Base-by-base conservation (phyloP, 768 basidiomycete species). In the Phylloporus sp. region DNA sequence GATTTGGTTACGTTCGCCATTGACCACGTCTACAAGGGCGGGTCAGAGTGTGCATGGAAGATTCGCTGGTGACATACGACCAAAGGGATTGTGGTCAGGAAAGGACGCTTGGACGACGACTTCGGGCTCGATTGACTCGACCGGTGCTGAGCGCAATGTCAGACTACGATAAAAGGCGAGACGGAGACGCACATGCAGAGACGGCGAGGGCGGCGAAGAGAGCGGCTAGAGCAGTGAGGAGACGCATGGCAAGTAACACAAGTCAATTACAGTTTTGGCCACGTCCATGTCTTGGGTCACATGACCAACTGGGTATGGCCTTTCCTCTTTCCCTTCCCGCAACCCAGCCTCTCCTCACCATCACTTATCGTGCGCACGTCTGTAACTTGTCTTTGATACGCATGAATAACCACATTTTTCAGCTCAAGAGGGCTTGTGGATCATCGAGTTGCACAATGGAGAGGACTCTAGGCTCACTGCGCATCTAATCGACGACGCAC, bases 371-470 rank as follows among this genome's bases (percentile, higher is more conserved):
- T 87, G 59, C 39, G 73, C 57, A 20, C 23, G 31, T 43, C 39
- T 28, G 7, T 17, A 28, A 26, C 9, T 34, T 11, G 17, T 18
- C 37, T 22, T 31, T 2, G 26, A 28, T 52, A 9, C 27, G 27
- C n/a, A 17, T 20, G 8, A 50, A 15, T 43, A 20, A 37, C 7
- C 17, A 4, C 8, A 8, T 2, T 50, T 20, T 27, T 8, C 31
- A 48, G 51, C 46, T 26, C 54, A 88, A 84, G 62, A 75, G 4
- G 69, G 70, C 3, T 52, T 85, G 31, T 92, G 88, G 89, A 70
- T 87, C 40, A 78, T 91, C 48, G 89, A 92, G 60, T 65, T 92
- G 43, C 87, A 87, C 57, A 86, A 89, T 61, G 86, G 84, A 13
- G 71, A 71, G 31, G 90, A 92, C 63, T 86, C 75, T 53, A 79